Base-by-base conservation (phyloP, 768 basidiomycete genomes). In the Mycena vulgaris region DNA sequence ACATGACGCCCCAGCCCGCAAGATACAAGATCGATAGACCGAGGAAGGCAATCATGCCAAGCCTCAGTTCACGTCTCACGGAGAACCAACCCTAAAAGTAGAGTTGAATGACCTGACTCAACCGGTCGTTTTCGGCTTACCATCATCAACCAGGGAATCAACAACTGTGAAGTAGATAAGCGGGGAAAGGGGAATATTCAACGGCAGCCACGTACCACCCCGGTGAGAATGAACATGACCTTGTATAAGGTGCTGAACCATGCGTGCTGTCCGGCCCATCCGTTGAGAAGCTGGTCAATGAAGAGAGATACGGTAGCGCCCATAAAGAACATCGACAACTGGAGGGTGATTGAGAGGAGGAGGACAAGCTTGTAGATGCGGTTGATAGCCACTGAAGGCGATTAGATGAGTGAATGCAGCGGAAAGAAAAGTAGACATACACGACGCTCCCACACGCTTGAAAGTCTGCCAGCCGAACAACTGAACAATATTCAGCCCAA, bases 401-500 rank as follows among this genome's bases (percentile, higher is more conserved):
- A 42, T 30, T 19, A 0, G 39, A 64, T 40, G 27, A 63, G 68
- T 21, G 13, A 7, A n/a, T 25, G 19, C 19, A 37, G 3, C n/a
- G 17, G 6, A 52, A 3, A 27, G 7, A 37, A 58, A 52, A 35
- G 14, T 5, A n/a, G 52, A 58, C 71, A 10, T 53, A 69, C 72
- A 80, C 8, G 90, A 93, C 14, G 94, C 93, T 40, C 94, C 93
- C 59, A 95, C 89, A 65, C 93, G 92, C 79, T 94, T 94, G 87
- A 95, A 95, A 0, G 93, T 95, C 79, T 93, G 92, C 93, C 93
- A 95, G 49, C 94, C 92, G 77, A 93, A 95, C 19, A 85, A 75
- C 92, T 93, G 40, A 47, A 63, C 42, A 57, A 53, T 39, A 25
- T 56, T 33, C 5, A 37, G 30, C 19, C 9, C 31, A 39, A 30